Evolutionary conservation across 352 stramenopile species (phyloP).

Genomic region (Pilasporangium apinafurcum): DNA sequence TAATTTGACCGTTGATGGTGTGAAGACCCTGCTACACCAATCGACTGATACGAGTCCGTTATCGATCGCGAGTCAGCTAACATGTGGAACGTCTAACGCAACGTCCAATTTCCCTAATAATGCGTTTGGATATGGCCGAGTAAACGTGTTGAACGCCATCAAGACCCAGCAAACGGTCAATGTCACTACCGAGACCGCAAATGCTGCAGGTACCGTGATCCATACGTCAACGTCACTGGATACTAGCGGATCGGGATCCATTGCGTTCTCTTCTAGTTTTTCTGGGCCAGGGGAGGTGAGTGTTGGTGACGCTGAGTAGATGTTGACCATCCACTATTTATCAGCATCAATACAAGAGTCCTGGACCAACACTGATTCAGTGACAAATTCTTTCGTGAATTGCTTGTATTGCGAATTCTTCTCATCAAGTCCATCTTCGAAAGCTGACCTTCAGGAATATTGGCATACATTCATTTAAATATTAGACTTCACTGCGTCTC

Average conservation of each 20-base stretch:
- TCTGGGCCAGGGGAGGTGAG: constrained; percentile 4
- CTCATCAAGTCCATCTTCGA: too few relatives aligned
- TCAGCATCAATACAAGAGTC: too few relatives aligned
- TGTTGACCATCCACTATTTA: too few relatives aligned
- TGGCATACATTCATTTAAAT: too few relatives aligned
- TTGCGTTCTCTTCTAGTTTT: background rate
- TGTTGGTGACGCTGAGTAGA: too few relatives aligned
- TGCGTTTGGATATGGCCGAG: constrained; percentile 37
- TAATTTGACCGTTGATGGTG: constrained; percentile 6
- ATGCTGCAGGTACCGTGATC: background rate
- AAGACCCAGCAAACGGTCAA: constrained; percentile 6
- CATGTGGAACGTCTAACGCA: background rate
- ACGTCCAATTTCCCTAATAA: constrained; percentile 42
- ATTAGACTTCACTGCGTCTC: too few relatives aligned
- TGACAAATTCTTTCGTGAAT: too few relatives aligned
- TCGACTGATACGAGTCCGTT: constrained; percentile 5
- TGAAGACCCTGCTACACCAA: constrained; percentile 20
- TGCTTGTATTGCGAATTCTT: too few relatives aligned
- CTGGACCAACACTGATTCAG: too few relatives aligned
- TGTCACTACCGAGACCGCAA: background rate
- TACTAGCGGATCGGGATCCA: background rate
- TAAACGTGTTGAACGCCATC: constrained; percentile 32
- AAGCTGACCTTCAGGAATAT: too few relatives aligned
- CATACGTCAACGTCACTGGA: background rate
- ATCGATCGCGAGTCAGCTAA: constrained; percentile 2